Evolutionary conservation across 2,329 filamentous ascomycete genomes (phyloP), one percentile per base, ranked within the genome.

Genomic region (Paraphaeosphaeria sporulosa): DNA sequence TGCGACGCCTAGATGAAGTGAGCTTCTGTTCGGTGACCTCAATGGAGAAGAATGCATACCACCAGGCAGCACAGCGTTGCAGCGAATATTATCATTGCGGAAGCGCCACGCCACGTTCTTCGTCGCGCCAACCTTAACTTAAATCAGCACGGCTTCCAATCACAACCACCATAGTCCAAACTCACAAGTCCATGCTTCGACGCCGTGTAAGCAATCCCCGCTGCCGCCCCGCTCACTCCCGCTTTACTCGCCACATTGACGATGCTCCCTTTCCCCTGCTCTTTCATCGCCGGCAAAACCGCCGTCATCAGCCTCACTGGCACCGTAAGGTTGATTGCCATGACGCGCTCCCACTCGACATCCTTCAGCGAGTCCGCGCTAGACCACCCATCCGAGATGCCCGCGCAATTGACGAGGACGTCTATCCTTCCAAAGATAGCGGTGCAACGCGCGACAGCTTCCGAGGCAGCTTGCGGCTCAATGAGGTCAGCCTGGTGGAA

Each of bases 41-140:
- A 25, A 30, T 21, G 19, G 9, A 25, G 36, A 55, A 30, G 64
- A 1, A 30, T 13, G 63, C 27, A 62, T 64, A 74, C 75, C 72
- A 47, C 78, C 79, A 2, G 82, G 81, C 4, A 81, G 74, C 4
- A 83, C 72, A 21, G 78, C 80, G 63, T 83, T 83, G 64, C 80
- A 82, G 8, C 81, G 72, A 51, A 84, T 82, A 8, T 77, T 76
- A 32, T 82, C 78, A 40, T 80, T 74, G 23, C 75, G 76, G 61
- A 82, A 83, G 6, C 79, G 71, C 76, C 79, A 83, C 17, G 81
- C 81, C 0, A 82, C 79, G 57, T 82, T 82, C 63, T 81, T 82
- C 1, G 81, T 83, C 10, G 80, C 79, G 8, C 81, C 81, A 12
- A 82, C 71, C 75, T 78, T 8, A 7, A 15, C 21, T 43, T 12